Conservation (phyloP, 768 basidiomycete genomes). For the Lentinula lateritia region DNA sequence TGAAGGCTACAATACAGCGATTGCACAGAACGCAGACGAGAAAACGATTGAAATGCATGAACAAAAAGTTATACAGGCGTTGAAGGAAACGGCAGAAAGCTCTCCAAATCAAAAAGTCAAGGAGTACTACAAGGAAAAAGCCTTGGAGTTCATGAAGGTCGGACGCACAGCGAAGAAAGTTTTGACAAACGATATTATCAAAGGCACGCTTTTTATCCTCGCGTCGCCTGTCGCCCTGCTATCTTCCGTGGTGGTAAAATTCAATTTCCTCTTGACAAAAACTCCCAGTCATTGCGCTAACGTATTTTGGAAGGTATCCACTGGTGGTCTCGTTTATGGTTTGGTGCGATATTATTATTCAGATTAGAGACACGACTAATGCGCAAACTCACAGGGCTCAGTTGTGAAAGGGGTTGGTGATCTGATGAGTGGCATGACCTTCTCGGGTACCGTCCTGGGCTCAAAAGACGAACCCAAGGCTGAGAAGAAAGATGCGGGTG, state of each 20-base stretch:
- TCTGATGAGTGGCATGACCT: constrained; percentile 5
- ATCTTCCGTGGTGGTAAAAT: constrained; percentile 1
- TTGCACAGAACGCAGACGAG: not conserved
- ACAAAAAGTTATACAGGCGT: not conserved
- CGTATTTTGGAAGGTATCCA: not conserved
- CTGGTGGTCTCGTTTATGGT: constrained; percentile 1
- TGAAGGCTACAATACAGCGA: not conserved
- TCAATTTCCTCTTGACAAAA: not conserved
- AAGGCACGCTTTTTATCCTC: not conserved
- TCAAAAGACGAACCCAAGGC: not conserved
- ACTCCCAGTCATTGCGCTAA: not conserved
- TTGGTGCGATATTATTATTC: not conserved
- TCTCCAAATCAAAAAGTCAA: constrained; percentile 1
- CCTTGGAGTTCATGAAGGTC: constrained; percentile 2
- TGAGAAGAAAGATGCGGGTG: not conserved
- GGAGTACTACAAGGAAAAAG: constrained; percentile 3
- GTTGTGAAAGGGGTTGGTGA: constrained; percentile 1
- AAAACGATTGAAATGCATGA: constrained; percentile 1
- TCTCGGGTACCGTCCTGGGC: not conserved
- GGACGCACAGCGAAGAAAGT: constrained; percentile 2
- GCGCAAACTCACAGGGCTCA: not conserved
- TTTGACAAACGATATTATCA: constrained; percentile 2
- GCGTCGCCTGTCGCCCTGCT: not conserved
- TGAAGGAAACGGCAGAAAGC: not conserved
- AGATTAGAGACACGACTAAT: not conserved